Conservation (phyloP, 2,329 filamentous ascomycete genomes). For the Triangularia setosa region DNA sequence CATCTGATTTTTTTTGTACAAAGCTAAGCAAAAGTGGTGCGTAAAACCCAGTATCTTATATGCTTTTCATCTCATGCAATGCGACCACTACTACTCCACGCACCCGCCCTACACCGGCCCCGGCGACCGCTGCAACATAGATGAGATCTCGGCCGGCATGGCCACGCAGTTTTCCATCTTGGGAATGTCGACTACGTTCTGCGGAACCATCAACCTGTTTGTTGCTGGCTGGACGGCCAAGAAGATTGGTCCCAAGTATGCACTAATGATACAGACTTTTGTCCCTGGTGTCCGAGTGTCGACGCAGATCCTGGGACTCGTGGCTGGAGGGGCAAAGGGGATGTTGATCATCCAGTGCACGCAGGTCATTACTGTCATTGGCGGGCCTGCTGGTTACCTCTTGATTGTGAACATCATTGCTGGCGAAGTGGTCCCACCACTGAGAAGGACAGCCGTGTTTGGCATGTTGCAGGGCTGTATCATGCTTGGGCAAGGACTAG, state of each 20-base stretch:
- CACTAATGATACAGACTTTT: constrained; percentile 59
- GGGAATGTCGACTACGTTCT: constrained; percentile 64
- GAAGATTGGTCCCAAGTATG: constrained; percentile 57
- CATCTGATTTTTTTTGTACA: background rate
- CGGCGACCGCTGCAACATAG: constrained; percentile 54
- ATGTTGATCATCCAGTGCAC: constrained; percentile 65
- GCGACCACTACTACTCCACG: constrained; percentile 62
- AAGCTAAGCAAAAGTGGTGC: background rate
- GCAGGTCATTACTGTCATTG: constrained; percentile 64
- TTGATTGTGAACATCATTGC: constrained; percentile 66
- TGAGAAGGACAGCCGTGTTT: constrained; percentile 59
- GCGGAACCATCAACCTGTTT: constrained; percentile 66
- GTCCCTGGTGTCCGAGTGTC: constrained; percentile 61
- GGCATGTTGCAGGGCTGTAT: constrained; percentile 63
- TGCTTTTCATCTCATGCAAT: constrained; percentile 69
- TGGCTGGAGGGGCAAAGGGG: constrained; percentile 56
- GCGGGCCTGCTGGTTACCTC: constrained; percentile 66
- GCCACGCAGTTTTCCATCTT: constrained; percentile 62
- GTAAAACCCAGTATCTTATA: constrained; percentile 44
- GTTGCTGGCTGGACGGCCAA: constrained; percentile 65
- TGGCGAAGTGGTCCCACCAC: constrained; percentile 58
- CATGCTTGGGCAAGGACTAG: constrained; percentile 63
- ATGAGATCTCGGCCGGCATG: constrained; percentile 61
- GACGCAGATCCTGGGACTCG: constrained; percentile 62
- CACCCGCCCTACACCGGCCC: constrained; percentile 47